These are phyloP conservation scores for Podosphaera fusca DNA, from an alignment of 2,329 filamentous ascomycete genomes.

Conservation along the genomic window DNA sequence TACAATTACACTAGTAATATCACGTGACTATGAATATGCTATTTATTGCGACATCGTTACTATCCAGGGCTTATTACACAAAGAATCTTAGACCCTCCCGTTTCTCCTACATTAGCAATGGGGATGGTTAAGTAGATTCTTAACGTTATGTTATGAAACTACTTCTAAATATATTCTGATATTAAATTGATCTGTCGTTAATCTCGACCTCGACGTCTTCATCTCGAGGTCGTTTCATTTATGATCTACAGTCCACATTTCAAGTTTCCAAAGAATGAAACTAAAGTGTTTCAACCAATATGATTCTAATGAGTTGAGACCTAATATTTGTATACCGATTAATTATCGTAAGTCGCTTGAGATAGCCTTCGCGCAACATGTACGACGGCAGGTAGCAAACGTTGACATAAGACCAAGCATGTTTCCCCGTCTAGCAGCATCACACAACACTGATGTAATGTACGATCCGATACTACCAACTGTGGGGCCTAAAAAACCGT, in stretches of 20 bases:
- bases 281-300: too few relatives aligned
- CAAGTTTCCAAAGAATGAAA: background rate
- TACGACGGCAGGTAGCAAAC: too few relatives aligned
- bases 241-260: conserved; percentile 15
- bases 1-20: background rate
- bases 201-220: conserved; percentile 17
- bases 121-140: background rate
- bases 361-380: too few relatives aligned
- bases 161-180: conserved; percentile 14
- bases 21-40: background rate
- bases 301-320: too few relatives aligned
- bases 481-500: too few relatives aligned
- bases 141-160: conserved; percentile 15
- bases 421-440: too few relatives aligned
- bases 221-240: conserved; percentile 19
- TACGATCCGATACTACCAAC: too few relatives aligned
- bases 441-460: too few relatives aligned
- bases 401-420: too few relatives aligned
- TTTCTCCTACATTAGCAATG: background rate
- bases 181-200: conserved; percentile 19
- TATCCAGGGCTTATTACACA: too few relatives aligned
- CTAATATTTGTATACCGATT: too few relatives aligned
- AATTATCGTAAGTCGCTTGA: too few relatives aligned
- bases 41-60: conserved; percentile 4
- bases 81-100: conserved; percentile 13